Percentiles rank a stretch among this genome's conserved stretches.
phyloP scores from a whole-genome alignment of 208 protist species.

The Perkinsela sp. region DNA sequence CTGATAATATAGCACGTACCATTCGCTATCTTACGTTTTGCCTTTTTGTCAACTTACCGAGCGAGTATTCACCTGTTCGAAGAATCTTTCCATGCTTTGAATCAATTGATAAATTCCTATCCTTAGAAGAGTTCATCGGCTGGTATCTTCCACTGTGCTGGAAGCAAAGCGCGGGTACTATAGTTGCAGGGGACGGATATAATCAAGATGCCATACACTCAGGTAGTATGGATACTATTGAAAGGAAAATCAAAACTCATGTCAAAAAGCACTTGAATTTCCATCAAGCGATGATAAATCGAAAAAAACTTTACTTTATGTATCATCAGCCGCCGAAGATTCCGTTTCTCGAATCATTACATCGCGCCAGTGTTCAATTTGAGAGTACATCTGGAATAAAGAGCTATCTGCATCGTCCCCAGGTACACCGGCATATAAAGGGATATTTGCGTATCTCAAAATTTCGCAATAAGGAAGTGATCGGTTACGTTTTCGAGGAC shows the following conservation, averaged over 20 bases:
- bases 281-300: too few species aligned
- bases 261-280: too few species aligned
- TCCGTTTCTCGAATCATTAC: not conserved
- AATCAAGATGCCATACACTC: not conserved
- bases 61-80: not conserved
- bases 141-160: not conserved
- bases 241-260: not conserved
- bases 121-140: not conserved
- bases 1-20: too few species aligned
- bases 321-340: not conserved
- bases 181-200: not conserved
- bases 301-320: not conserved
- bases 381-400: not conserved
- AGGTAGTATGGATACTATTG: not conserved
- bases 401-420: not conserved
- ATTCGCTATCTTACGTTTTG: not conserved
- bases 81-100: not conserved
- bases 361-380: not conserved
- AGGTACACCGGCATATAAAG: not conserved
- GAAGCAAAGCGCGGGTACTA: not conserved
- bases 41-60: not conserved
- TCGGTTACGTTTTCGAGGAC: not conserved
- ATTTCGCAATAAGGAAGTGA: not conserved
- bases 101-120: not conserved
- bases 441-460: not conserved